Base-by-base conservation (phyloP, 305 asterid species). In the Fraxinus paxiana region DNA sequence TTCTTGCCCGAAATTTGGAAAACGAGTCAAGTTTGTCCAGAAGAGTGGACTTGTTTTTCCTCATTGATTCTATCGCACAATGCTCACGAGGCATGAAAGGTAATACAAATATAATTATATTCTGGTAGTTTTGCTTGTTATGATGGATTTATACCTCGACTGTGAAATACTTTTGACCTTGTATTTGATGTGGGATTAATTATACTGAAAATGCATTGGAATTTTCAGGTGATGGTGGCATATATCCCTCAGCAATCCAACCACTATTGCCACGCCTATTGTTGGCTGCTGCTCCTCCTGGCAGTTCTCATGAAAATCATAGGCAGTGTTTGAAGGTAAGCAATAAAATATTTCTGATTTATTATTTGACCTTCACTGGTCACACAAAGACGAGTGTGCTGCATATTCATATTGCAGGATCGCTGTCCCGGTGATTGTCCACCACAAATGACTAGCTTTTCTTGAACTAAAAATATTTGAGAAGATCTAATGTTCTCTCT, bases 211-310 rank as follows among this genome's bases (percentile, higher is more conserved):
- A 73, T 80, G 28, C 26, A n/a, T 81, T 78, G 78, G 34, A 72
- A 76, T 86, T 85, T 87, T 83, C 91, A 94, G 98, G 98, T 84
- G 93, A 92, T 82, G 92, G 92, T 77, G 93, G 95, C 54, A 80
- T 93, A 82, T 94, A 92, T 87, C 98, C 97, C 35, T 87, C 92
- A 12, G 97, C 96, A 18, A 89, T 94, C 86, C 97, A 93, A 85
- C 91, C 92, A 13, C 86, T 90, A 48, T 84, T 94, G 87, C 96
- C 94, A 54, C 97, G 97, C 46, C 83, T 94, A 67, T 77, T 94
- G 84, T 85, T 92, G 76, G 98, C 97, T 81, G 96, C 98, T 85
- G 97, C 96, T 79, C 98, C 98, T 80, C 96, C 96, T 80, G 90
- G 92, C 83, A 88, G 89, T 87, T 90, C 92, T 79, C 93, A 78